These are phyloP conservation scores for Ophidiomyces ophidiicola DNA, from an alignment of 2,329 filamentous ascomycete species.

Conservation along the genomic window DNA sequence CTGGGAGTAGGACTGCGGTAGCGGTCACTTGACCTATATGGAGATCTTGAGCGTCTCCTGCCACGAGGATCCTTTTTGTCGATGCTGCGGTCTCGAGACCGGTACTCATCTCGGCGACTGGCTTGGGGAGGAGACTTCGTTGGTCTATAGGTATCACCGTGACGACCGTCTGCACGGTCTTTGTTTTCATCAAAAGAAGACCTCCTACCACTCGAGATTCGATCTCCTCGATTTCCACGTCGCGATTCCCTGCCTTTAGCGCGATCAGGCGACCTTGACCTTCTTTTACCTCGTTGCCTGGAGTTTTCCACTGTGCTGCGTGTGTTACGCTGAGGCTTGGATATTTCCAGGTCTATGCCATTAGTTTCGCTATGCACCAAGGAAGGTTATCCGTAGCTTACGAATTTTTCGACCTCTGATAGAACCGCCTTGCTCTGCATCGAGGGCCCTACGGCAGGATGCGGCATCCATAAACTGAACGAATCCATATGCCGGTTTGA, in stretches of 20 bases:
- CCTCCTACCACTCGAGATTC: constrained; percentile 26
- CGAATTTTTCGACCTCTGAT: constrained; percentile 87
- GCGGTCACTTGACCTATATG: constrained; percentile 50
- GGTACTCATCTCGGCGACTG: constrained; percentile 55
- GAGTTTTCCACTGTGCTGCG: constrained; percentile 43
- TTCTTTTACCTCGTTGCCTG: constrained; percentile 28
- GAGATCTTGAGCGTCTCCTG: constrained; percentile 59
- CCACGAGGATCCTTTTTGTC: constrained; percentile 43
- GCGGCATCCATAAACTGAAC: constrained; percentile 75
- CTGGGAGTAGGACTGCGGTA: constrained; percentile 58
- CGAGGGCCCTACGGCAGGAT: constrained; percentile 63
- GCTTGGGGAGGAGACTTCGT: constrained; percentile 47
- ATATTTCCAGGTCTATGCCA: constrained; percentile 70
- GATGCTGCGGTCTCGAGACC: constrained; percentile 32
- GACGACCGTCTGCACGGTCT: constrained; percentile 29
- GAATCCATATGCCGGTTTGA: constrained; percentile 94
- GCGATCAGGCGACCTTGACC: constrained; percentile 54
- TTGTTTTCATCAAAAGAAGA: constrained; percentile 38
- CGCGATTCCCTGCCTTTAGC: constrained; percentile 29
- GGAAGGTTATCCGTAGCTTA: constrained; percentile 39
- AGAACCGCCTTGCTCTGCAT: constrained; percentile 64
- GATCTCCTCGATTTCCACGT: constrained; percentile 33
- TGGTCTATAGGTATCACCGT: constrained; percentile 55
- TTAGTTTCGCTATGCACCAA: too few species aligned
- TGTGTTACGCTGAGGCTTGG: constrained; percentile 71